phyloP scores from a whole-genome alignment of 1,284 basidiomycete genomes.

The Cutaneotrichosporon curvatum region DNA sequence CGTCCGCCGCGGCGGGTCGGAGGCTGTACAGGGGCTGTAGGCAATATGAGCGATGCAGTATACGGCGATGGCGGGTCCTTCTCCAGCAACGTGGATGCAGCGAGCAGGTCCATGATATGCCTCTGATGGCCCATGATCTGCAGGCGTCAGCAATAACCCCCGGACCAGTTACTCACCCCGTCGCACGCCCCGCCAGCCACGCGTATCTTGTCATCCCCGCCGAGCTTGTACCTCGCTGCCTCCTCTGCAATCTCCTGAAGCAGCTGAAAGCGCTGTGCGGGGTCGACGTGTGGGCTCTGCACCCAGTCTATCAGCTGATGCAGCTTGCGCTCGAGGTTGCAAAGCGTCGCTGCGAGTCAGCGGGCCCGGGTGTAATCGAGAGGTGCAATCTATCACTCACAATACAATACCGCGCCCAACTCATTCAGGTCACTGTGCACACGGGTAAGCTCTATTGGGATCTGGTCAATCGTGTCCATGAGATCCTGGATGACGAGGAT shows the following conservation, averaged over 20 bases:
- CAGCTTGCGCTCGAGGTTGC: conserved; percentile 70
- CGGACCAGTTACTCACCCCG: conserved; percentile 49
- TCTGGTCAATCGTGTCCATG: conserved; percentile 84
- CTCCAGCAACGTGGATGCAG: conserved; percentile 48
- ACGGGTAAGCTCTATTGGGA: conserved; percentile 89
- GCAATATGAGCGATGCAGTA: conserved; percentile 58
- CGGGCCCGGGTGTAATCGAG: conserved; percentile 2
- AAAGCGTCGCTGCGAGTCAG: conserved; percentile 55
- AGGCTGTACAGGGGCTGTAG: conserved; percentile 53
- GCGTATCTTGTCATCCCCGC: conserved; percentile 97
- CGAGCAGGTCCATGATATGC: conserved; percentile 54
- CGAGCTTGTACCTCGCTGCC: conserved; percentile 81
- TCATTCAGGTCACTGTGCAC: conserved; percentile 93
- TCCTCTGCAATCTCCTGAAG: conserved; percentile 92
- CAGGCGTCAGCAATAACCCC: neutral
- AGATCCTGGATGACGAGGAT: conserved; percentile 60
- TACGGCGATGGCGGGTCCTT: conserved; percentile 45
- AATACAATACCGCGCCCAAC: conserved; percentile 91
- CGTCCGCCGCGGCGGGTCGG: conserved; percentile 30
- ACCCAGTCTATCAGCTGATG: conserved; percentile 66
- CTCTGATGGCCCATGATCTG: conserved; percentile 62
- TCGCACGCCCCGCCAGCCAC: conserved; percentile 93
- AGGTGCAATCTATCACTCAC: conserved; percentile 30
- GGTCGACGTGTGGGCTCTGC: conserved; percentile 57
- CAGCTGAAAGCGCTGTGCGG: conserved; percentile 75